Evolutionary conservation across 176 grass and related monocot genomes (phyloP).

Genomic region (Luzula sylvatica): DNA sequence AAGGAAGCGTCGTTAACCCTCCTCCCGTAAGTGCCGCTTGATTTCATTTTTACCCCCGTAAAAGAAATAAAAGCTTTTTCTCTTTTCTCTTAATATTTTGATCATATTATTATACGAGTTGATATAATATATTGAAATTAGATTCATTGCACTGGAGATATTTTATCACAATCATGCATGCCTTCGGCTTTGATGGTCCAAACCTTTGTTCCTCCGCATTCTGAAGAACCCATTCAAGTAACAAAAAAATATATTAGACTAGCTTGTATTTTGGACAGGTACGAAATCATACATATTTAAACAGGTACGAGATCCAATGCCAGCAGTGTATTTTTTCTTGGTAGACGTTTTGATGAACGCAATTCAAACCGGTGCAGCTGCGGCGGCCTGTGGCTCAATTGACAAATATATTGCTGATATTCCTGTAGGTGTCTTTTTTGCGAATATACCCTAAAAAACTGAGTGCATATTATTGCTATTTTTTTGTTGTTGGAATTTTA

Average conservation of each 20-base stretch:
- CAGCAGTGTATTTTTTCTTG: constrained; percentile 91
- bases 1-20: constrained; percentile 51
- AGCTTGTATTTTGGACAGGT: constrained; percentile 7
- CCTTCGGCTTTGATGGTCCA: constrained; percentile 82
- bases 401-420: constrained; percentile 66
- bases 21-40: constrained; percentile 48
- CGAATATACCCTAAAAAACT: background rate
- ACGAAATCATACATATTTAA: constrained; percentile 13
- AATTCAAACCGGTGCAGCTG: constrained; percentile 76
- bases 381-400: constrained; percentile 91
- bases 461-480: background rate
- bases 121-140: constrained; percentile 36
- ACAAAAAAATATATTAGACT: background rate
- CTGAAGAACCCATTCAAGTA: constrained; percentile 83
- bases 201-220: constrained; percentile 63
- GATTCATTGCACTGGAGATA: constrained; percentile 82
- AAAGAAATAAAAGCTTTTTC: background rate
- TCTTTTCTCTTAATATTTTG: background rate
- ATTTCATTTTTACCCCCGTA: background rate
- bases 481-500: constrained; percentile 16
- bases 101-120: constrained; percentile 18
- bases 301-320: constrained; percentile 97
- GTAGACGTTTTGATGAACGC: constrained; percentile 95
- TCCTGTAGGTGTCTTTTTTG: constrained; percentile 59
- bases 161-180: constrained; percentile 74